Evolutionary conservation across 306 rosid genomes (phyloP).

Genomic region (Citrullus mucosospermus): DNA sequence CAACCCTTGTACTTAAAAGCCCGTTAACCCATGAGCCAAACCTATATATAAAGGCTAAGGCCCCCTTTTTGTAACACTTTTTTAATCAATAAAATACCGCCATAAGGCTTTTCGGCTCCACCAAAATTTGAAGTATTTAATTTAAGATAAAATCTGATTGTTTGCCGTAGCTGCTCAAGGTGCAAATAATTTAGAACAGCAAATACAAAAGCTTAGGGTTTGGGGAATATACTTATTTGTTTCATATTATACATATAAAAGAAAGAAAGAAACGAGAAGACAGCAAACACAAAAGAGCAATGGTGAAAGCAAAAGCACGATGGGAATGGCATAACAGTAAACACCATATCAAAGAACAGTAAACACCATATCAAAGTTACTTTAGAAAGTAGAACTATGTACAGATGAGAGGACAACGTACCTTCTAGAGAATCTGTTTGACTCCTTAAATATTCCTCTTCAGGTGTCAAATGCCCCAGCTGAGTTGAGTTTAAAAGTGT

Average conservation of each 20-base stretch:
- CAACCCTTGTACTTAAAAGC: too few relatives aligned
- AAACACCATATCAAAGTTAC: not conserved
- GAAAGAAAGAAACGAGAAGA: not conserved
- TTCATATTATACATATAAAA: not conserved
- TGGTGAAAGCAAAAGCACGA: not conserved
- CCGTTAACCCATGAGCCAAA: too few relatives aligned
- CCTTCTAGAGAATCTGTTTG: constrained; percentile 58
- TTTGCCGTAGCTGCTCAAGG: not conserved
- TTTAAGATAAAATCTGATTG: not conserved
- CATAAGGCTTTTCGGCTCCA: too few relatives aligned
- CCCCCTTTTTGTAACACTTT: too few relatives aligned
- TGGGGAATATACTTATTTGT: not conserved
- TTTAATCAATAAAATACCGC: too few relatives aligned
- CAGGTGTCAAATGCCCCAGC: constrained; percentile 35
- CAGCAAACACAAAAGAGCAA: not conserved
- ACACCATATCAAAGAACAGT: constrained; percentile 2
- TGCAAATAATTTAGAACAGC: not conserved
- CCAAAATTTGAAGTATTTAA: not conserved
- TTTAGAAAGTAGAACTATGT: not conserved
- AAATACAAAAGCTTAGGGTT: not conserved
- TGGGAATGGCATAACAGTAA: not conserved
- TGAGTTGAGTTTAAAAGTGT: constrained; percentile 66
- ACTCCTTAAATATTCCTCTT: constrained; percentile 45
- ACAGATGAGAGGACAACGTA: constrained; percentile 10
- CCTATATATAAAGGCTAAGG: too few relatives aligned